Base-by-base conservation (phyloP, 75 land plant species). In the Pseudotsuga menziesii region DNA sequence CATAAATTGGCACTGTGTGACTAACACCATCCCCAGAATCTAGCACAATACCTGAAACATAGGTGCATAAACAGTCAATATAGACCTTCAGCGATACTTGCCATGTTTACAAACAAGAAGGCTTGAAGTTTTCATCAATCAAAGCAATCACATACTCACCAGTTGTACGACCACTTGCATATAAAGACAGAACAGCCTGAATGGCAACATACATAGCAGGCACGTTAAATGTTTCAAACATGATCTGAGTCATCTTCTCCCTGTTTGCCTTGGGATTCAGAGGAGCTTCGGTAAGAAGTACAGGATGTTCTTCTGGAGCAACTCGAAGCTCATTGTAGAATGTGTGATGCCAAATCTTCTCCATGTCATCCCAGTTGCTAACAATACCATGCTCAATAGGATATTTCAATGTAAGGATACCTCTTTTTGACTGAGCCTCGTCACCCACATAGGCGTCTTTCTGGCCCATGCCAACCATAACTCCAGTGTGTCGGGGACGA, bases 11-110 rank as follows among this genome's bases (percentile, higher is more conserved):
- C 57, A 86, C 82, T 26, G 88, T 76, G 83, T 87, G 89, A n/a
- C 78, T 87, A 13, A 87, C 89, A 57, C 89, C 89, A 74, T 87
- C 89, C 39, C 89, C 89, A 71, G 85, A 86, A 74, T 87, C 89
- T 25, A 73, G 57, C 58, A 73, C 75, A 73, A 73, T 73, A 54
- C 77, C 77, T 41, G 74, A 56, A 75, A 75, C 3, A 75, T 20
- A 58, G n/a, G 61, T 26, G 69, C n/a, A 69, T 60, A 26, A 20
- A 36, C 6, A 55, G 57, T 73, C 3, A 54, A n/a, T 73, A 26
- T 82, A 60, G 56, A 76, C 76, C 19, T 60, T 5, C 5, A 5
- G 76, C 70, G 12, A 75, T 26, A 6, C 82, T 83, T 27, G 55
- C 36, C 7, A 60, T 41, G 72, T 39, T 29, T 58, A 61, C 23